Conservation (phyloP, 2,329 filamentous ascomycete species). For the Esteya vermicola region DNA sequence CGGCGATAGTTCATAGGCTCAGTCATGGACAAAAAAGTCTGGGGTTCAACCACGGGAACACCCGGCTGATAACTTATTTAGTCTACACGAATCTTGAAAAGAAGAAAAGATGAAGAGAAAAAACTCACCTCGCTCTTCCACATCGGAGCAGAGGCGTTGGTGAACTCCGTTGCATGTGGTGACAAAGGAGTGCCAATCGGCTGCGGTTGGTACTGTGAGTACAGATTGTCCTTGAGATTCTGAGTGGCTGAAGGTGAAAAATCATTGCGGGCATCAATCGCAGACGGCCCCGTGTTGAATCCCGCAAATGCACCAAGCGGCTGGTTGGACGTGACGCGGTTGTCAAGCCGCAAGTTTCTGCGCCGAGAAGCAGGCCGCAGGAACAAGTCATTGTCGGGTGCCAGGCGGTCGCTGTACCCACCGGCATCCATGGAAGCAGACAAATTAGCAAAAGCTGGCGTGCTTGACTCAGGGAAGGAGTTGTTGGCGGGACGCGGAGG, state of each 20-base stretch:
- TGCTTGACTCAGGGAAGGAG: slow-evolving; percentile 23
- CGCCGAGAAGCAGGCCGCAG: slow-evolving; percentile 27
- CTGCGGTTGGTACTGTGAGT: slow-evolving; percentile 36
- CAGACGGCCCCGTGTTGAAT: slow-evolving; percentile 19
- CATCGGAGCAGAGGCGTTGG: slow-evolving; percentile 29
- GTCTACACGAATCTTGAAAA: neutral
- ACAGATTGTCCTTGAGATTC: slow-evolving; percentile 25
- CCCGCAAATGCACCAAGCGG: slow-evolving; percentile 21
- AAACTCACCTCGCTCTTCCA: slow-evolving; percentile 41
- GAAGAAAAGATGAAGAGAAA: neutral
- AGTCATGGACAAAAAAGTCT: slow-evolving; percentile 71
- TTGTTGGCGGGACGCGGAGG: slow-evolving; percentile 24
- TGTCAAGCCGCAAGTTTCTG: slow-evolving; percentile 31
- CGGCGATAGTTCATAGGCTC: slow-evolving; percentile 95
- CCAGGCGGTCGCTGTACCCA: slow-evolving; percentile 31
- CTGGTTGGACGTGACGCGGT: slow-evolving; percentile 16
- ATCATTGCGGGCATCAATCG: slow-evolving; percentile 14
- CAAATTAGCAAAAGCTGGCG: slow-evolving; percentile 17
- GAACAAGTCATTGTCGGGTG: slow-evolving; percentile 33
- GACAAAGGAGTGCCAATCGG: slow-evolving; percentile 53
- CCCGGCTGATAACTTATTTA: no score
- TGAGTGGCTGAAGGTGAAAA: slow-evolving; percentile 14
- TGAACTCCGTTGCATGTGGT: slow-evolving; percentile 63
- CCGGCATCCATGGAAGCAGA: slow-evolving; percentile 21
- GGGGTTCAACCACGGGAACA: slow-evolving; percentile 38